Percentiles rank a stretch among this genome's conserved stretches.
Evolutionary conservation across 371 early-diverging fungal species (phyloP).

Genomic region (Nematocida sp.): DNA sequence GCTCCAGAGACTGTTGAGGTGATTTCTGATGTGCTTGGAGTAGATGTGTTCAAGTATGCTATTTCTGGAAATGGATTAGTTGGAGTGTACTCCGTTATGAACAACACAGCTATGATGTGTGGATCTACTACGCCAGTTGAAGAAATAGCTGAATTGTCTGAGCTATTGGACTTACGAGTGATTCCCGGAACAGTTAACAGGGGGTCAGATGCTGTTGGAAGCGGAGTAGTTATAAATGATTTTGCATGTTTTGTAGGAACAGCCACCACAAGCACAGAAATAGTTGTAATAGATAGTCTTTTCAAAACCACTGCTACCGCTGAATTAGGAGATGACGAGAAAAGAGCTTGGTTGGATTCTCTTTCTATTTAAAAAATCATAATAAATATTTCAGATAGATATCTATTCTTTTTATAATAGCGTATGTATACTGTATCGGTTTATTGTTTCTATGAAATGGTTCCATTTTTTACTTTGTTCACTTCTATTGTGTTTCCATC

Average conservation of each 20-base stretch:
- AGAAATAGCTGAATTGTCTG: conserved; percentile 94
- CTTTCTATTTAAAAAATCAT: conserved; percentile 18
- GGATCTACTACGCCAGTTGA: conserved; percentile 89
- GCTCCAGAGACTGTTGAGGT: conserved; percentile 85
- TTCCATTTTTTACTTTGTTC: conserved; percentile 16
- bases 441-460: conserved; percentile 26
- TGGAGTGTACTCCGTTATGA: conserved; percentile 88
- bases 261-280: conserved; percentile 92
- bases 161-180: conserved; percentile 88
- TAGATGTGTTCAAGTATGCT: conserved; percentile 97
- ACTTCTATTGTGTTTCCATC: neutral
- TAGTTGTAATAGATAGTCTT: conserved; percentile 91
- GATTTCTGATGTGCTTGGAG: conserved; percentile 89
- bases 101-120: conserved; percentile 93
- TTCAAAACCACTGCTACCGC: conserved; percentile 68
- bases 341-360: conserved; percentile 52
- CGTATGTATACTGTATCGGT: neutral
- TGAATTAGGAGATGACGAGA: conserved; percentile 49
- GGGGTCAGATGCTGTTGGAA: conserved; percentile 93
- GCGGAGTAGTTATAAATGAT: conserved; percentile 95
- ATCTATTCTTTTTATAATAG: neutral
- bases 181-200: conserved; percentile 98
- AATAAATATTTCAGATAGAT: neutral
- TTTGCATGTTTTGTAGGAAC: conserved; percentile 94
- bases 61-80: conserved; percentile 94